Evolutionary conservation across 1,284 basidiomycete genomes (phyloP).

Genomic region (Trichosporon ovoides): DNA sequence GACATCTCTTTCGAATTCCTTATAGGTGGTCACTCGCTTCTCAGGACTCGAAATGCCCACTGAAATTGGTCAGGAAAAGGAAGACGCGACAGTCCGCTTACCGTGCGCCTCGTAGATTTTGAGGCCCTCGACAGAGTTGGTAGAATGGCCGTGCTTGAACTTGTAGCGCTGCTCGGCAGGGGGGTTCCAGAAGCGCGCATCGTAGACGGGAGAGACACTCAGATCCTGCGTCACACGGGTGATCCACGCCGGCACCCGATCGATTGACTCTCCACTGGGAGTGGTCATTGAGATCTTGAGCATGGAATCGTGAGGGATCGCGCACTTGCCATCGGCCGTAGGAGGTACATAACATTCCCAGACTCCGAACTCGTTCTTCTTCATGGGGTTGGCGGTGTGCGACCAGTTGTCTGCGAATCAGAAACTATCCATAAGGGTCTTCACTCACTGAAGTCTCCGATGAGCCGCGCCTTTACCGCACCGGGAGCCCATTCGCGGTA

Average conservation of each 20-base stretch:
- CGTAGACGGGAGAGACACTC: constrained; percentile 81
- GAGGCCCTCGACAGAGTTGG: constrained; percentile 52
- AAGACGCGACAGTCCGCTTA: not conserved
- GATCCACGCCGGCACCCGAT: constrained; percentile 90
- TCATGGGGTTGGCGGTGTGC: constrained; percentile 76
- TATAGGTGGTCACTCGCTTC: constrained; percentile 83
- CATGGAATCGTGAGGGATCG: constrained; percentile 91
- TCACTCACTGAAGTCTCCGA: constrained; percentile 91
- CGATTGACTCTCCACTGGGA: constrained; percentile 71
- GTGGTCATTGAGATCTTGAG: constrained; percentile 88
- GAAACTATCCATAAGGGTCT: constrained; percentile 5
- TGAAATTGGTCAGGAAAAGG: constrained; percentile 19
- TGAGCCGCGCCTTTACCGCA: constrained; percentile 71
- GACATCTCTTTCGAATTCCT: constrained; percentile 81
- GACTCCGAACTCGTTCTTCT: constrained; percentile 79
- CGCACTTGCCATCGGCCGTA: constrained; percentile 61
- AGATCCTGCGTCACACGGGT: constrained; percentile 92
- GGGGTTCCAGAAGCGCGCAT: constrained; percentile 98
- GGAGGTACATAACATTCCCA: constrained; percentile 84
- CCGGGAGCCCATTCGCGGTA: constrained; percentile 98
- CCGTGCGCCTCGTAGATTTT: constrained; percentile 94
- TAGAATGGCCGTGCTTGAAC: constrained; percentile 64
- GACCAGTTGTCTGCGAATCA: constrained; percentile 73
- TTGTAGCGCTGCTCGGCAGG: constrained; percentile 63
- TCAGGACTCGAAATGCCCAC: constrained; percentile 94